These are phyloP conservation scores for Neofusicoccum parvum DNA, from an alignment of 2,329 filamentous ascomycete species.

Conservation along the genomic window DNA sequence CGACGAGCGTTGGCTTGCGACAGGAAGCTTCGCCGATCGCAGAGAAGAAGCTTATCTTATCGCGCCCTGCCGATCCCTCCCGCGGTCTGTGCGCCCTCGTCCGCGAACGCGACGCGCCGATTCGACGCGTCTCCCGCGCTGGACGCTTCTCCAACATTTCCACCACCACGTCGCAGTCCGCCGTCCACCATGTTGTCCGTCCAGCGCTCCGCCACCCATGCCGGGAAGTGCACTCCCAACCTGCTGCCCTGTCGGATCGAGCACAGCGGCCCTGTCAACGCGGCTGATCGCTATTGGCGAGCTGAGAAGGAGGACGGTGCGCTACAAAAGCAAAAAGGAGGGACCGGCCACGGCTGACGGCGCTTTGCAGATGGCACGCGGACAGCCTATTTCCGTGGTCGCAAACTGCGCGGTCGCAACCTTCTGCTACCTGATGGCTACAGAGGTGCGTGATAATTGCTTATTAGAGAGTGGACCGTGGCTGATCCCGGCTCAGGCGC, in stretches of 20 bases:
- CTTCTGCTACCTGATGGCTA: slow-evolving; percentile 73
- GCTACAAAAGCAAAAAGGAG: neutral
- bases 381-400: slow-evolving; percentile 74
- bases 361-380: slow-evolving; percentile 39
- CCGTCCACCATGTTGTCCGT: slow-evolving; percentile 48
- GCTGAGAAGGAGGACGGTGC: slow-evolving; percentile 46
- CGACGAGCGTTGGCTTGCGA: neutral
- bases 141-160: neutral
- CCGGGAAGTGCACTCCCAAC: slow-evolving; percentile 60
- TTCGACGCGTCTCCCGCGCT: slow-evolving; percentile 4
- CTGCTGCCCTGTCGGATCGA: slow-evolving; percentile 80
- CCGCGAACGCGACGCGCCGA: neutral
- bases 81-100: neutral
- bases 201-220: slow-evolving; percentile 29
- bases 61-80: neutral
- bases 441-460: slow-evolving; percentile 46
- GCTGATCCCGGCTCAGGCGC: slow-evolving; percentile 24
- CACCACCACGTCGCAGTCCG: neutral
- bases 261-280: slow-evolving; percentile 71
- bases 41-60: slow-evolving; percentile 2
- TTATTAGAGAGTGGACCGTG: neutral
- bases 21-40: slow-evolving; percentile 8
- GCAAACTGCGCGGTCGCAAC: slow-evolving; percentile 71
- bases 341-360: neutral
- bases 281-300: slow-evolving; percentile 69